Evolutionary conservation across 2,329 filamentous ascomycete species (phyloP), one percentile per base, ranked within the genome.

Genomic region (Cladophialophora chaetospira): DNA sequence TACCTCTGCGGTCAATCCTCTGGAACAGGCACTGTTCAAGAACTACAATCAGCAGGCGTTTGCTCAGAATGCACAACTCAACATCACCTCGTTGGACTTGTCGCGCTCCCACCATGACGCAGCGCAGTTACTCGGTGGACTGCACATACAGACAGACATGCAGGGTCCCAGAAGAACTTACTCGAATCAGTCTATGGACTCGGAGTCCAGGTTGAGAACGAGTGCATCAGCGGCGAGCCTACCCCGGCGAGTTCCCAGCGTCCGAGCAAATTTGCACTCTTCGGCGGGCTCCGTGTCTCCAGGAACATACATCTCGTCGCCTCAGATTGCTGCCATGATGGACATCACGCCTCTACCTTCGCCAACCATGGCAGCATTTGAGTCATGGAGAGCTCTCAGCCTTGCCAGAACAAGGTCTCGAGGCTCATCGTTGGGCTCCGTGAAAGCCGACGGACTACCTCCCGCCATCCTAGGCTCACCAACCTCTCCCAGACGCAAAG

Each of bases 341-440:
- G 87, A 91, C 69, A 80, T 94, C 61, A 93, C 89, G 3, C 89
- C 89, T 53, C 75, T 94, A 29, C 89, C 89, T 2, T 93, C 89
- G 19, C 89, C 89, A 3, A 78, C 92, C 43, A 79, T 70, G 84
- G 87, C 65, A 88, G 86, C 1, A 83, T 85, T 10, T 84, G 86
- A 23, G 84, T 86, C 19, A 86, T 86, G 86, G 84, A 79, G 70
- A 78, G 77, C 68, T 71, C 85, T 54, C 70, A 71, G 52, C 60
- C 85, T 54, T 71, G 71, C 53, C 60, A 67, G 45, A 71, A 75
- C 28, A 75, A 77, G 46, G 19, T 76, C 75, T 10, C 71, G 75
- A 13, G 74, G 72, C 2, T 73, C 75, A 0, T 77, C 75, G 1
- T 66, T 68, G 1, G 66, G 70, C 6, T 77, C 75, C 10, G 63